Conservation (phyloP, 1,284 basidiomycete species). For the Coniophora puteana region DNA sequence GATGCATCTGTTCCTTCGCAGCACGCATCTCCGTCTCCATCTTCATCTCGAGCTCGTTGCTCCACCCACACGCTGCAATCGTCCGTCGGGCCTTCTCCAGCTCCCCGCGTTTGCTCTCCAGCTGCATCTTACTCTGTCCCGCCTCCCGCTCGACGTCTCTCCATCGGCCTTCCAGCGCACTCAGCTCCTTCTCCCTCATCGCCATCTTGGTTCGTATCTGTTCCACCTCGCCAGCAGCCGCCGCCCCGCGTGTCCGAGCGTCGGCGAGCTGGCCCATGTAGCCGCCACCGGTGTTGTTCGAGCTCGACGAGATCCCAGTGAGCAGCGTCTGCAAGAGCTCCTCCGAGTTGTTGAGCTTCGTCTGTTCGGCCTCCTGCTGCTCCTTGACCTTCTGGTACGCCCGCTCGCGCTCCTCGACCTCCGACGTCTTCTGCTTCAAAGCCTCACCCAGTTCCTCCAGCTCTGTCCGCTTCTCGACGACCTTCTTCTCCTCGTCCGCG, state of each 20-base stretch:
- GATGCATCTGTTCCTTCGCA: conserved; percentile 56
- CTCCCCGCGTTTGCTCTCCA: conserved; percentile 59
- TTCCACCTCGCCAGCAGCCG: conserved; percentile 82
- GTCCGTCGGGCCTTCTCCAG: conserved; percentile 56
- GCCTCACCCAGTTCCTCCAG: conserved; percentile 59
- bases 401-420: conserved; percentile 58
- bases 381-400: conserved; percentile 72
- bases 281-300: conserved; percentile 68
- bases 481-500: conserved; percentile 74
- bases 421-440: conserved; percentile 52
- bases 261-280: conserved; percentile 97
- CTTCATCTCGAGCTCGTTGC: conserved; percentile 69
- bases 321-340: conserved; percentile 94
- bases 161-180: conserved; percentile 73
- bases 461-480: conserved; percentile 52
- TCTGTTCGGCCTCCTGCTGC: conserved; percentile 62
- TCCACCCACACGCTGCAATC: conserved; percentile 75
- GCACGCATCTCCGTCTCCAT: conserved; percentile 55
- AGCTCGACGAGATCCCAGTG: conserved; percentile 80
- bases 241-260: conserved; percentile 75
- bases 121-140: conserved; percentile 68
- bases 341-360: conserved; percentile 74
- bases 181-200: conserved; percentile 82
- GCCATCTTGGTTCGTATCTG: conserved; percentile 78
- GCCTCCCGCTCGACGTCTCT: conserved; percentile 86